Percentiles rank a stretch among this genome's conserved stretches.
Conservation (phyloP, 2,329 filamentous ascomycete genomes). For the Acarospora socialis region DNA sequence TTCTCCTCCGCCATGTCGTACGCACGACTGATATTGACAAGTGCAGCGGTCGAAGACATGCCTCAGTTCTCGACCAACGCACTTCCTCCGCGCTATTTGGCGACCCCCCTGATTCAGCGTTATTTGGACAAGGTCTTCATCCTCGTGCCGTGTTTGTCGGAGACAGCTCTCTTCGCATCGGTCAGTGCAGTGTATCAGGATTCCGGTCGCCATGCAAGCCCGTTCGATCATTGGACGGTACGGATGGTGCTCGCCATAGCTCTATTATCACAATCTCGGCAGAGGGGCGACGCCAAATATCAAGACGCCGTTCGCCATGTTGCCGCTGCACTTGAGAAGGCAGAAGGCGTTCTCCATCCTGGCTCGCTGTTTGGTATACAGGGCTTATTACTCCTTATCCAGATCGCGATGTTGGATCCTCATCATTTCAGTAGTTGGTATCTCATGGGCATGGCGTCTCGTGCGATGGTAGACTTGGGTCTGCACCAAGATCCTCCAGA, state of each 20-base stretch:
- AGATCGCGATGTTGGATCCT: constrained; percentile 83
- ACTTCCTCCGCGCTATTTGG: constrained; percentile 58
- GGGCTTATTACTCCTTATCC: constrained; percentile 68
- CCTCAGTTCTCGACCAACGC: constrained; percentile 44
- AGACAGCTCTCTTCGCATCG: constrained; percentile 61
- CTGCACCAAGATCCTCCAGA: constrained; percentile 81
- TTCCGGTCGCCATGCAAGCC: constrained; percentile 45
- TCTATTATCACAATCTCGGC: constrained; percentile 56
- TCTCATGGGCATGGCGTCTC: constrained; percentile 74
- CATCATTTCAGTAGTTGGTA: constrained; percentile 91
- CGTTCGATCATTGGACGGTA: constrained; percentile 69
- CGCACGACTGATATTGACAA: constrained; percentile 73
- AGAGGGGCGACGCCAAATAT: constrained; percentile 48
- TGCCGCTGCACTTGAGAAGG: constrained; percentile 55
- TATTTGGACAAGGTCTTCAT: constrained; percentile 74
- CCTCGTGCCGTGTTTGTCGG: constrained; percentile 69
- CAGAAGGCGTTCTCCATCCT: constrained; percentile 70
- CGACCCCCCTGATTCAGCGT: constrained; percentile 58
- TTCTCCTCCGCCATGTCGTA: constrained; percentile 85
- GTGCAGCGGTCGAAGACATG: constrained; percentile 58
- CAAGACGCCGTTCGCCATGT: constrained; percentile 46
- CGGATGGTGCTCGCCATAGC: constrained; percentile 83
- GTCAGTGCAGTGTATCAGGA: constrained; percentile 71
- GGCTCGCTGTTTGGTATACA: constrained; percentile 78
- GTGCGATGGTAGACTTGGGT: constrained; percentile 77